phyloP scores from a whole-genome alignment of 2,329 filamentous ascomycete genomes.

The Taxawa tesnikishii region DNA sequence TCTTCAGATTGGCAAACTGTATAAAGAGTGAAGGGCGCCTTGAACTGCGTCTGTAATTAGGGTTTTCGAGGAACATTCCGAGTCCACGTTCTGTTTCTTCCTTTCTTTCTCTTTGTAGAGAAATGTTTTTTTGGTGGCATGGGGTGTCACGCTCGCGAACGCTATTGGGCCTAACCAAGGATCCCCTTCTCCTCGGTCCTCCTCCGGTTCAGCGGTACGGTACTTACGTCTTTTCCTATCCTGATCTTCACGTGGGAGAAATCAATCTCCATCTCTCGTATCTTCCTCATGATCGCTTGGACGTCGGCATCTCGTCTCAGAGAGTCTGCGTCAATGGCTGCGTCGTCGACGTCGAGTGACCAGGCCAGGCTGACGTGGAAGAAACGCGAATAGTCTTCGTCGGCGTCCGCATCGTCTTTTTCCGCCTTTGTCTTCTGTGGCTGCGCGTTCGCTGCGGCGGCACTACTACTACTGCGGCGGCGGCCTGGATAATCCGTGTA shows the following conservation, averaged over 20 bases:
- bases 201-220: slow-evolving; percentile 10
- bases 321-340: slow-evolving; percentile 2
- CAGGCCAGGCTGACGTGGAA: slow-evolving; percentile 91
- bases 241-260: slow-evolving; percentile 35
- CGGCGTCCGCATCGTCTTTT: slow-evolving; percentile 7
- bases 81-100: too few species aligned
- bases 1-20: too few species aligned
- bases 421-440: slow-evolving; percentile 5
- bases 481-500: slow-evolving; percentile 38
- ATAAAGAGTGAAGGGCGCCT: too few species aligned
- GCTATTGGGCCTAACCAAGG: too few species aligned
- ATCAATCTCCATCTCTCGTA: slow-evolving; percentile 12
- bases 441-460: slow-evolving; percentile 12
- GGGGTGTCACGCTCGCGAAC: too few species aligned
- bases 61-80: too few species aligned
- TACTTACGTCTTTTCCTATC: slow-evolving; percentile 27
- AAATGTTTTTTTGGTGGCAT: too few species aligned
- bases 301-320: slow-evolving; percentile 9
- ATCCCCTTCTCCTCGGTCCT: too few species aligned
- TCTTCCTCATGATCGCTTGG: slow-evolving; percentile 6
- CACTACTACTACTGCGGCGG: slow-evolving; percentile 18
- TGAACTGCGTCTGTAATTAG: too few species aligned
- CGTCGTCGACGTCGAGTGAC: slow-evolving; percentile 41
- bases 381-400: slow-evolving; percentile 23
- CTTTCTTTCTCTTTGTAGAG: too few species aligned